Base-by-base conservation (phyloP, 2,329 filamentous ascomycete species). In the Diaporthe sp. region DNA sequence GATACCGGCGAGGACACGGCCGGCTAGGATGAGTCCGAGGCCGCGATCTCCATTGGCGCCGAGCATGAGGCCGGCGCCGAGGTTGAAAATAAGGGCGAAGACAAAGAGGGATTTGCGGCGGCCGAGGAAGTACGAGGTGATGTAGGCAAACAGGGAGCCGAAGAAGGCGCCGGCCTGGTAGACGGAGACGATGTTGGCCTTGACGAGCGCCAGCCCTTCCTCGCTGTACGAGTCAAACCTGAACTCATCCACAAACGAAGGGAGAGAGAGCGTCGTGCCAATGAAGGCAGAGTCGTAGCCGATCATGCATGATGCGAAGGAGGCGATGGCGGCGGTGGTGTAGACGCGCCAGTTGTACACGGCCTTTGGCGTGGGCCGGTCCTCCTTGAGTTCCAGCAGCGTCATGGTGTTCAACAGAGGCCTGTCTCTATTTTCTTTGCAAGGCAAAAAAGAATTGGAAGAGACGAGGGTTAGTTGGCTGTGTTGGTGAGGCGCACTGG, bases 81-180 rank as follows among this genome's bases (percentile, higher is more conserved):
- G 80, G 72, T 91, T 87, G 83, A 96, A 96, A 77, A 96, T 78
- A 46, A 89, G 72, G 2, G 88, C 84, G 81, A 92, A 93, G 62
- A 91, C 77, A 77, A 92, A 85, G 3, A 96, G 86, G 31, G 91
- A 92, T 81, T 87, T 89, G 79, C 90, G 90, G 31, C 94, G 89
- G 39, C 94, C 94, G 77, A 93, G 85, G 81, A 89, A 94, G 85
- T 93, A 92, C 42, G 89, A 91, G 46, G 90, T 88, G 12, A 86
- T 88, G 79, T 94, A 95, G 74, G 92, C 93, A 76, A 90, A 88
- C 55, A 95, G 85, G n/a, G 92, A 91, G 69, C 94, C 94, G 79
- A 96, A 96, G 86, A 97, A 96, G 76, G 94, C 94, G 75, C 94
- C 94, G 13, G 94, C 94, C 83, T 96, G 94, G 85, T 95, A 96